Conservation (phyloP, 1,284 basidiomycete species). For the Heterobasidion irregulare region DNA sequence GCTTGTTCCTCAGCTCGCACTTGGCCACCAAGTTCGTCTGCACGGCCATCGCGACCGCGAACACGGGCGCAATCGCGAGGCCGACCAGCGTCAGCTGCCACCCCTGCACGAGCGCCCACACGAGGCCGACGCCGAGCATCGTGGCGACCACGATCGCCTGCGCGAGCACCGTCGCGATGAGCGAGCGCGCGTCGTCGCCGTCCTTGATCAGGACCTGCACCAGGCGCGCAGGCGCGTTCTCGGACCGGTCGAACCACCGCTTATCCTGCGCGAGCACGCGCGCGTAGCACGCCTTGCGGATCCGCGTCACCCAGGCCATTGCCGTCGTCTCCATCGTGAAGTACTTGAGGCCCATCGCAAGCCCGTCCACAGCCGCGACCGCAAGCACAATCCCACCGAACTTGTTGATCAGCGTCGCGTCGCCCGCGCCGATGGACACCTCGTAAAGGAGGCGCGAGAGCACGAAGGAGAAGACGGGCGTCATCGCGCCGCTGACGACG, state of each 20-base stretch:
- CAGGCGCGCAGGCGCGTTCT: conserved; percentile 59
- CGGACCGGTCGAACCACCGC: conserved; percentile 77
- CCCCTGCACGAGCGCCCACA: conserved; percentile 83
- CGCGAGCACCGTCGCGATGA: conserved; percentile 71
- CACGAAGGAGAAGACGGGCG: conserved; percentile 87
- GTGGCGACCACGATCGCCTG: conserved; percentile 67
- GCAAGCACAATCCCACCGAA: conserved; percentile 65
- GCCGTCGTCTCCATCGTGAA: conserved; percentile 70
- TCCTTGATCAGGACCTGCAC: conserved; percentile 85
- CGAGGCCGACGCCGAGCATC: conserved; percentile 78
- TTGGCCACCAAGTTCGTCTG: conserved; percentile 65
- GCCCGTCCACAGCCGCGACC: conserved; percentile 69
- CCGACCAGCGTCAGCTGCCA: conserved; percentile 95
- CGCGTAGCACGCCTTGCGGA: conserved; percentile 56
- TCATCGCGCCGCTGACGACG: conserved; percentile 72
- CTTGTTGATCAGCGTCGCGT: conserved; percentile 59
- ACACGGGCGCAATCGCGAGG: conserved; percentile 80
- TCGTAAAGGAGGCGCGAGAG: conserved; percentile 79
- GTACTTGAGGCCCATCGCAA: conserved; percentile 68
- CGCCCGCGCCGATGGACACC: conserved; percentile 62
- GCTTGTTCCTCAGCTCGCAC: conserved; percentile 78
- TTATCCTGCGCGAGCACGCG: conserved; percentile 80
- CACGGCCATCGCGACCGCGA: conserved; percentile 64
- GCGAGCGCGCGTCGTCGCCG: conserved; percentile 78
- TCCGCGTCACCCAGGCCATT: conserved; percentile 66